These are phyloP conservation scores for Candida broadrunensis DNA, from an alignment of 805 yeast species.

Conservation along the genomic window DNA sequence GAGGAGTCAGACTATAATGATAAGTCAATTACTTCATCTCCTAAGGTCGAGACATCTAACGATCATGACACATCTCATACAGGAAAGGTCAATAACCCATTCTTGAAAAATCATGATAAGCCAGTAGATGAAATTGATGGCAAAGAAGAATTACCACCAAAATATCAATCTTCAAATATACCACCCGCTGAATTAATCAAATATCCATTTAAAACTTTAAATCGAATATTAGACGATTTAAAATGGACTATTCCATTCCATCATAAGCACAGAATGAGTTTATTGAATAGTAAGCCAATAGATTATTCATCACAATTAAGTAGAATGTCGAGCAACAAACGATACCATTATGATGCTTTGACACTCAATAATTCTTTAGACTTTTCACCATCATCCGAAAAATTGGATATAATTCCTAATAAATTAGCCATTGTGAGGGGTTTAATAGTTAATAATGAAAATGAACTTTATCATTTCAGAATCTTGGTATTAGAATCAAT, in stretches of 20 bases:
- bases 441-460: constrained; percentile 17
- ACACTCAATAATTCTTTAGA: constrained; percentile 34
- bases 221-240: constrained; percentile 65
- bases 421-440: constrained; percentile 28
- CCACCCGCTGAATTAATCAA: constrained; percentile 6
- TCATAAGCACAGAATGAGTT: constrained; percentile 11
- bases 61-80: neutral
- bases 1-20: too few relatives aligned
- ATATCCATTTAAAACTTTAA: constrained; percentile 58
- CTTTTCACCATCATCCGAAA: constrained; percentile 30
- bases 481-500: constrained; percentile 23
- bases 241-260: constrained; percentile 28
- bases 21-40: too few relatives aligned
- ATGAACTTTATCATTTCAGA: constrained; percentile 26
- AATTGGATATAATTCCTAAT: constrained; percentile 11
- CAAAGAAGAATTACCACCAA: constrained; percentile 7
- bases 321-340: constrained; percentile 8
- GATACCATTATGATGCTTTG: constrained; percentile 17
- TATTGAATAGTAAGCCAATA: constrained; percentile 30
- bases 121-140: neutral
- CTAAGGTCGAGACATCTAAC: too few relatives aligned
- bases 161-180: constrained; percentile 9
- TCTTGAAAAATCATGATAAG: constrained; percentile 6
- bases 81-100: constrained; percentile 7
- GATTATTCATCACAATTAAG: constrained; percentile 30